Conservation (phyloP, 1,284 basidiomycete species). For the Chondrostereum purpureum region DNA sequence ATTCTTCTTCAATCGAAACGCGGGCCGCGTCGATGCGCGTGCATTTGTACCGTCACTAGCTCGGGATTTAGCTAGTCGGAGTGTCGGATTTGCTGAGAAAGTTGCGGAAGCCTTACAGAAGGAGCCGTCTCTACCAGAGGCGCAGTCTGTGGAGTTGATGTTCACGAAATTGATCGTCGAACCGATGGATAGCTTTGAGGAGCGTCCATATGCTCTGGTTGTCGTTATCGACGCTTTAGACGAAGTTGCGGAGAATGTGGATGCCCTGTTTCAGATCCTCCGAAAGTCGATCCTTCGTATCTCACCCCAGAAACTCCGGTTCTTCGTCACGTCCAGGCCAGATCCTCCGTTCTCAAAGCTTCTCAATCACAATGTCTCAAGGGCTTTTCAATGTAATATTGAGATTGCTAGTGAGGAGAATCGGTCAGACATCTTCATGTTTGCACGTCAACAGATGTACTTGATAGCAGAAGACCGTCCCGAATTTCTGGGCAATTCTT, state of each 20-base stretch:
- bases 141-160: neutral
- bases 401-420: neutral
- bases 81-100: neutral
- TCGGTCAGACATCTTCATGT: conserved; percentile 11
- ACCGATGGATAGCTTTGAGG: too few species aligned
- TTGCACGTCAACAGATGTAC: conserved; percentile 10
- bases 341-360: neutral
- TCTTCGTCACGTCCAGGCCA: conserved; percentile 1
- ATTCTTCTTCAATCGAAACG: neutral
- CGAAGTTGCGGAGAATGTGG: neutral
- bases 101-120: neutral
- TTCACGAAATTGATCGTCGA: neutral
- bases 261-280: neutral
- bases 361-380: neutral
- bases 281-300: neutral
- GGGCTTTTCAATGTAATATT: neutral
- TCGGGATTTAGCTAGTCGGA: neutral
- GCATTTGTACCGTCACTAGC: neutral
- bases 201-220: neutral
- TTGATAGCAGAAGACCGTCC: conserved; percentile 8
- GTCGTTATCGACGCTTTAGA: neutral
- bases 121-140: neutral
- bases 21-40: neutral
- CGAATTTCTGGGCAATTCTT: conserved; percentile 13
- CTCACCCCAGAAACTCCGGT: too few species aligned